Percentiles rank a stretch among this genome's conserved stretches.
Evolutionary conservation across 176 grass and related monocot genomes (phyloP).

Genomic region (Oryza meridionalis): DNA sequence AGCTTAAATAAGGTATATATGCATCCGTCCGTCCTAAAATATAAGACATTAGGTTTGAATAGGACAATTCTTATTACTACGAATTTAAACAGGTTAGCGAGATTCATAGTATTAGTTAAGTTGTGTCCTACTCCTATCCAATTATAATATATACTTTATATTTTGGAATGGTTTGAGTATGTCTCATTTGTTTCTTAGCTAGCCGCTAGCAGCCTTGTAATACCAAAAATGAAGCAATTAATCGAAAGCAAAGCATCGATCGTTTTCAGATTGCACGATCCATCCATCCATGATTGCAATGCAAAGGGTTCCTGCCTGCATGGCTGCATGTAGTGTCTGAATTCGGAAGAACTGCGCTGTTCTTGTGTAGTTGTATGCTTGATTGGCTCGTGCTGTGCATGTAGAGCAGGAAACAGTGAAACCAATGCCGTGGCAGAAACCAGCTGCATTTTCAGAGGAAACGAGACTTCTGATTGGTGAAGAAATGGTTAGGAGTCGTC

Average conservation of each 20-base stretch:
- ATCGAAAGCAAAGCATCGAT: background rate
- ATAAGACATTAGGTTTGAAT: too few species aligned
- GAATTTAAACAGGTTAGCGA: too few species aligned
- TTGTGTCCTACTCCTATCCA: too few species aligned
- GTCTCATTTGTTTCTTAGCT: too few species aligned
- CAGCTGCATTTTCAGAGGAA: too few species aligned
- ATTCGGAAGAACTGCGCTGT: background rate
- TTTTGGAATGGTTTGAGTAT: too few species aligned
- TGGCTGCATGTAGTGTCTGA: background rate
- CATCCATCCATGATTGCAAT: background rate
- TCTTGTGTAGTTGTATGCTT: background rate
- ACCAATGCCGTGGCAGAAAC: background rate
- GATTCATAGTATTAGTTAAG: too few species aligned
- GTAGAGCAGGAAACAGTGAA: background rate
- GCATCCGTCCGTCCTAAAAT: too few species aligned
- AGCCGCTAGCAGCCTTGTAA: background rate
- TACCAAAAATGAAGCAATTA: background rate
- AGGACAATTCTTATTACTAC: too few species aligned
- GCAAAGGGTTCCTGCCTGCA: background rate
- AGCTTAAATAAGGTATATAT: too few species aligned
- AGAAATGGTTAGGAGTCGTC: background rate
- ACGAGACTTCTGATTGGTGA: background rate
- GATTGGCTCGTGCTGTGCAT: background rate
- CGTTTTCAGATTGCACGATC: slow-evolving; percentile 11
- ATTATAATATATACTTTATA: too few species aligned